phyloP scores from a whole-genome alignment of 2,329 filamentous ascomycete species.

The Rugonectria rugulosa region DNA sequence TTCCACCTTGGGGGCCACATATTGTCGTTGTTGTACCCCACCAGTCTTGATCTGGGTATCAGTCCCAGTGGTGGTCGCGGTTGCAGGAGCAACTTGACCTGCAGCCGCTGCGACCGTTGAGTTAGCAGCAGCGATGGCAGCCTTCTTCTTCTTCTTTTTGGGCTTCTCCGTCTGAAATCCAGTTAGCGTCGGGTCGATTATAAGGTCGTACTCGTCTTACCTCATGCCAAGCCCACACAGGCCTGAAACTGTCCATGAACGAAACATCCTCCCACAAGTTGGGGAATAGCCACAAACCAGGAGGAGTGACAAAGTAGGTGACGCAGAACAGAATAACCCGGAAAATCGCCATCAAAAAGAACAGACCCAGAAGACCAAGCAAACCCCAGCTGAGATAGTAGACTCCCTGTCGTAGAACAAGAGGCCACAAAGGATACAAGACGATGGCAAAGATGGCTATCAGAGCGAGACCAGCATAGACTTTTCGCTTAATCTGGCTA shows the following conservation, averaged over 20 bases:
- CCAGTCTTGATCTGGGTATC: slow-evolving; percentile 60
- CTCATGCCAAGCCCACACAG: slow-evolving; percentile 98
- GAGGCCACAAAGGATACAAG: slow-evolving; percentile 95
- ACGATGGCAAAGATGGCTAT: slow-evolving; percentile 86
- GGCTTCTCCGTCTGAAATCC: slow-evolving; percentile 43
- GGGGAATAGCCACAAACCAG: slow-evolving; percentile 97
- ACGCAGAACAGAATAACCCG: slow-evolving; percentile 92
- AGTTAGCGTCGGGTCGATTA: slow-evolving; percentile 27
- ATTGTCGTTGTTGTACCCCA: slow-evolving; percentile 51
- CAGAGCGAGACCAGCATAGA: slow-evolving; percentile 86
- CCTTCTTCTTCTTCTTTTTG: slow-evolving; percentile 65
- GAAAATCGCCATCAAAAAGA: slow-evolving; percentile 98
- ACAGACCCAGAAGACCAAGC: slow-evolving; percentile 86
- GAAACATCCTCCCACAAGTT: slow-evolving; percentile 99
- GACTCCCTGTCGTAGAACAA: slow-evolving; percentile 88
- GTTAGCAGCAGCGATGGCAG: slow-evolving; percentile 47
- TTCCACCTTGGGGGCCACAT: slow-evolving; percentile 61
- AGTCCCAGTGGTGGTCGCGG: slow-evolving; percentile 64
- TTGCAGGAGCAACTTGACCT: slow-evolving; percentile 60
- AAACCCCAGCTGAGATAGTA: slow-evolving; percentile 98
- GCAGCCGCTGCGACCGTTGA: slow-evolving; percentile 60
- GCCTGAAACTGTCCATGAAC: slow-evolving; percentile 96
- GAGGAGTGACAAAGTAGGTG: slow-evolving; percentile 84
- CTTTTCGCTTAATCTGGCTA: slow-evolving; percentile 89
- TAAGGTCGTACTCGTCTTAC: slow-evolving; percentile 56